Base-by-base conservation (phyloP, 768 basidiomycete genomes). In the Naganishia onofrii region DNA sequence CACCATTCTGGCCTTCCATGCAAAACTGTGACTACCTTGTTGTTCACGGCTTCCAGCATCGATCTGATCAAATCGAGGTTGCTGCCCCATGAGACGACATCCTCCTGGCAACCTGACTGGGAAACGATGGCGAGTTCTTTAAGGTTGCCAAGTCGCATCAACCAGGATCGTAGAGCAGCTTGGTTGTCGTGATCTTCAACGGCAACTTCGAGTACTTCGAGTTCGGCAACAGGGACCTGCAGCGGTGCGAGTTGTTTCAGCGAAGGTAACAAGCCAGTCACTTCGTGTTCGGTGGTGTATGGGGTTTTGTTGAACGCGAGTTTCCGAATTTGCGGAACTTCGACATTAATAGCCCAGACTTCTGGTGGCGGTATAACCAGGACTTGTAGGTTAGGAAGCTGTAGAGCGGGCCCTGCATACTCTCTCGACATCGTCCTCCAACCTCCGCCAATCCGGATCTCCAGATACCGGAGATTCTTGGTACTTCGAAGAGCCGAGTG, bases 1-100 rank as follows among this genome's bases (percentile, higher is more conserved):
- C 60, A 63, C 60, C 60, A 63, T 44, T 63, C 60, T 44, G 17
- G 60, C 26, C 60, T 63, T 63, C 38, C 60, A 21, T 63, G 60
- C 38, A 63, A 26, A 10, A 63, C 38, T 15, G 60, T 26, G 23
- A 63, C 60, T 10, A 63, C 42, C 23, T 63, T 63, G 26, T 63
- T 63, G 19, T 63, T 63, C 31, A 36, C 60, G 9, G 60, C 60
- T 44, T 63, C 60, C 21, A 63, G n/a, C 60, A 63, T 63, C 7
- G 42, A 26, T 44, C 34, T 38, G 26, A 63, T 34, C 42, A 44
- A 17, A 21, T 44, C 26, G 36, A 63, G 15, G 60, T 63, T 34
- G 38, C 13, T 44, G 36, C 60, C 60, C 60, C 60, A 63, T 8
- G 60, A 63, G 15, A 23, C 60, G 42, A 36, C 60, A 29, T 63